A percentile compares a stretch with the other conserved stretches of the same genome.
Evolutionary conservation across 1,139 yeast genomes (phyloP).

Genomic region (Citeromyces siamensis): DNA sequence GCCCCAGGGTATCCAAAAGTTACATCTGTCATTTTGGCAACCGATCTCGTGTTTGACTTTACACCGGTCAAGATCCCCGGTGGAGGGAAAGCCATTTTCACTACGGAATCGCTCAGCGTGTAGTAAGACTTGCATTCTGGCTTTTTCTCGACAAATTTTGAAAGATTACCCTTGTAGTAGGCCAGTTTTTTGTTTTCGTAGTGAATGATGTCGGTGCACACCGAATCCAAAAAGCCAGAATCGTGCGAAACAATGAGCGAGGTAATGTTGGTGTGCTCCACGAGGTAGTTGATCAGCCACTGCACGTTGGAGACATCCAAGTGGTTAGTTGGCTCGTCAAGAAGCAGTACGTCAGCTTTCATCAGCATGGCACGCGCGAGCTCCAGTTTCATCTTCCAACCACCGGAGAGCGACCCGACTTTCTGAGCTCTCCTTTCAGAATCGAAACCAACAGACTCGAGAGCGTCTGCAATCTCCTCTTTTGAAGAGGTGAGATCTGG

Average conservation of each 20-base stretch:
- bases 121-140: slow-evolving; percentile 97
- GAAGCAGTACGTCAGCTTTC: slow-evolving; percentile 88
- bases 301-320: slow-evolving; percentile 89
- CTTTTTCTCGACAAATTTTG: slow-evolving; percentile 80
- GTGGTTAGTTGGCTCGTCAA: slow-evolving; percentile 99
- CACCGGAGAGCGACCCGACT: slow-evolving; percentile 94
- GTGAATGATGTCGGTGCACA: slow-evolving; percentile 94
- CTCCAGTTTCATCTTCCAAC: slow-evolving; percentile 98
- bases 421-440: slow-evolving; percentile 81
- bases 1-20: slow-evolving; percentile 89
- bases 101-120: slow-evolving; percentile 87
- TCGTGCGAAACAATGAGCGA: slow-evolving; percentile 96
- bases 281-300: slow-evolving; percentile 86
- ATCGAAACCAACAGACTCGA: slow-evolving; percentile 81
- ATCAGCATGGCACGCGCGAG: slow-evolving; percentile 96
- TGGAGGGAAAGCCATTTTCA: slow-evolving; percentile 97
- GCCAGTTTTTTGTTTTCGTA: slow-evolving; percentile 92
- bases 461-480: slow-evolving; percentile 64
- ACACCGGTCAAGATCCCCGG: slow-evolving; percentile 97
- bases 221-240: slow-evolving; percentile 90
- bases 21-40: slow-evolving; percentile 81
- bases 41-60: slow-evolving; percentile 88
- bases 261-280: slow-evolving; percentile 75
- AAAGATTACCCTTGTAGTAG: slow-evolving; percentile 90
- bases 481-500: slow-evolving; percentile 55